Conservation (phyloP, 495 filamentous ascomycete genomes). For the Thozetella sp. region DNA sequence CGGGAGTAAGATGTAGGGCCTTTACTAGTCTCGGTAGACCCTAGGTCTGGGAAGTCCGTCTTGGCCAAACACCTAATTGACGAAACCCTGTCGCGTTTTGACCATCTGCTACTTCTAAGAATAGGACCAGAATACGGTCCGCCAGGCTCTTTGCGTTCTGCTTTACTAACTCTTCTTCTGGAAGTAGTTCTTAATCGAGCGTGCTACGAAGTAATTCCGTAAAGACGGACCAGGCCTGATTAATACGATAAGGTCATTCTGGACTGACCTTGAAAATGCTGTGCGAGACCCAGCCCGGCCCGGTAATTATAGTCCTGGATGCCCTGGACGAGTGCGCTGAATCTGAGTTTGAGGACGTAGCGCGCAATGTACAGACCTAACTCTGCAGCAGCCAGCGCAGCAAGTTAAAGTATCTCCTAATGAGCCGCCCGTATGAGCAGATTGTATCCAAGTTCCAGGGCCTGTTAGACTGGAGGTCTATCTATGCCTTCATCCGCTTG, state of each 20-base stretch:
- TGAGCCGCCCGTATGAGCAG: slow-evolving; percentile 33
- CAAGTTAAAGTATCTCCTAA: slow-evolving; percentile 15
- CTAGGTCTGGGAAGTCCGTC: slow-evolving; percentile 52
- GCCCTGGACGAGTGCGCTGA: slow-evolving; percentile 21
- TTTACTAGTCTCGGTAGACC: slow-evolving; percentile 42
- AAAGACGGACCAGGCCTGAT: neutral
- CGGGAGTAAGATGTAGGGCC: slow-evolving; percentile 1
- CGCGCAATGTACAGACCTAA: neutral
- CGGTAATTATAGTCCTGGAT: slow-evolving; percentile 43
- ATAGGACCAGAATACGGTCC: too few species aligned
- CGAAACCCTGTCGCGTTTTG: neutral
- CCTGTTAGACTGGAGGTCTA: slow-evolving; percentile 19
- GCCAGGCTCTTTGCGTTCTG: slow-evolving; percentile 27
- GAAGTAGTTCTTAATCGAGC: slow-evolving; percentile 6
- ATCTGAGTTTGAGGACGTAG: neutral
- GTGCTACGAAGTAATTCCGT: neutral
- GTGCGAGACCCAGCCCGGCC: slow-evolving; percentile 31
- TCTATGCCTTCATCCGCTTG: too few species aligned
- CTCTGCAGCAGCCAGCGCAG: neutral
- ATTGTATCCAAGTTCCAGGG: slow-evolving; percentile 23
- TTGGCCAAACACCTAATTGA: slow-evolving; percentile 38
- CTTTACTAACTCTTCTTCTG: slow-evolving; percentile 28
- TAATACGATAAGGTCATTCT: slow-evolving; percentile 28
- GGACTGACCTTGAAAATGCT: slow-evolving; percentile 29
- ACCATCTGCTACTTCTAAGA: slow-evolving; percentile 32